Evolutionary conservation across 2,329 filamentous ascomycete genomes (phyloP), one percentile per base, ranked within the genome.

Genomic region (Fusarium proliferatum): DNA sequence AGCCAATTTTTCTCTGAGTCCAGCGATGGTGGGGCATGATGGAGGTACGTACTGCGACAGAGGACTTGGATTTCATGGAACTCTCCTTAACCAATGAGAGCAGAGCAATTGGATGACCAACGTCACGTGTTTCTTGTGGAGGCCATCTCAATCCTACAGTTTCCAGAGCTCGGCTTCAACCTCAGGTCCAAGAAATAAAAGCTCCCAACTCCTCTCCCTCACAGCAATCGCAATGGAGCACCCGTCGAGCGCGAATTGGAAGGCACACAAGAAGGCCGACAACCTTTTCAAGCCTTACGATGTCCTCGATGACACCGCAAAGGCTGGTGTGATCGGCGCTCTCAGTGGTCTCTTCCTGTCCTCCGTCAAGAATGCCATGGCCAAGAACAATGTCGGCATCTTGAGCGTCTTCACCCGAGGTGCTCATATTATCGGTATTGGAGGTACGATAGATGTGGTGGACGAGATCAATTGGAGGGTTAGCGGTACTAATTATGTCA

Each of bases 321-420:
- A 89, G 81, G 90, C 90, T 70, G 89, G 88, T 45, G 79, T 91
- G 73, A 84, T 94, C 77, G 91, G 92, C 69, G 90, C 91, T 79
- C 85, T 86, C 67, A 88, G 89, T 68, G 95, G 95, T 78, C 85
- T 93, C 80, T 88, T 94, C 82, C 82, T 93, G 69, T 92, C 94
- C 57, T 92, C 93, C 62, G 88, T 97, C 75, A 93, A 95, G 86
- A 98, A 97, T 86, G 94, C 95, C 67, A 88, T 98, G 77, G 88
- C 92, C 62, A 95, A 91, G 86, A 88, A 90, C 81, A 97, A 97
- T 83, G 87, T 96, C 75, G 94, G 95, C 77, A 88, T 91, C 71
- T 90, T 92, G 86, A 93, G 93, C 76, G 88, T 97, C 79, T 91
- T 98, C 81, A 93, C 93, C 52, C 90, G 91, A 79, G 92, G 91